A percentile compares a stretch with the other conserved stretches of the same genome.
Conservation (phyloP, 495 filamentous ascomycete genomes). For the Tuber brumale region DNA sequence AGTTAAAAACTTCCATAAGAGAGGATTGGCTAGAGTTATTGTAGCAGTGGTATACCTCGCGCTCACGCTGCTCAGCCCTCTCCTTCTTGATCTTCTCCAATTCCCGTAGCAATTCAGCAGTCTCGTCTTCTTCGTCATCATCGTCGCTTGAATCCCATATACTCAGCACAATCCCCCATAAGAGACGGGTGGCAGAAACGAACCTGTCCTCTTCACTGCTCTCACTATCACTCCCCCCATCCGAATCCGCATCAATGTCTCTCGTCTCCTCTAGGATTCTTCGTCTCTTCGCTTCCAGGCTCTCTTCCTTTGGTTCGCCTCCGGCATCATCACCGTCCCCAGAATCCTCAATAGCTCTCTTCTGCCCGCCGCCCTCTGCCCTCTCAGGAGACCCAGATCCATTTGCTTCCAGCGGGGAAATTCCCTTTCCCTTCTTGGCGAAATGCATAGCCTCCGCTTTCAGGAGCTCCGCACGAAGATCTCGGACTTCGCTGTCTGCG, state of each 20-base stretch:
- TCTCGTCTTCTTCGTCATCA: slow-evolving; percentile 81
- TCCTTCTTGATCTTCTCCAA: slow-evolving; percentile 92
- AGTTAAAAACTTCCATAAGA: slow-evolving; percentile 8
- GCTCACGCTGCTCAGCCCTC: slow-evolving; percentile 73
- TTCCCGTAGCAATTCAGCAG: slow-evolving; percentile 81
- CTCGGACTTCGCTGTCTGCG: slow-evolving; percentile 63
- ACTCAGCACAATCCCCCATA: slow-evolving; percentile 1
- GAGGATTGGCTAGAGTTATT: not conserved
- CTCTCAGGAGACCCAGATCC: slow-evolving; percentile 14
- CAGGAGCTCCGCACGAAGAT: slow-evolving; percentile 85
- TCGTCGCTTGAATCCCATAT: slow-evolving; percentile 41
- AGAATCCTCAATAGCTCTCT: slow-evolving; percentile 59
- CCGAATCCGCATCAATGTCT: slow-evolving; percentile 86
- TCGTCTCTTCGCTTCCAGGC: slow-evolving; percentile 74
- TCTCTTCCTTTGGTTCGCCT: slow-evolving; percentile 55
- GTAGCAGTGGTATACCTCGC: slow-evolving; percentile 54
- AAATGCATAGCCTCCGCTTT: slow-evolving; percentile 81
- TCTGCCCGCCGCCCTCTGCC: slow-evolving; percentile 45
- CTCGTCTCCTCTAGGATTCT: slow-evolving; percentile 81
- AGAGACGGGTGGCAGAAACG: slow-evolving; percentile 10
- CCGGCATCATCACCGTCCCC: slow-evolving; percentile 31
- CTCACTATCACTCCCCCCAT: slow-evolving; percentile 57
- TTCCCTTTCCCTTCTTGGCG: slow-evolving; percentile 67
- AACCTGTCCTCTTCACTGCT: slow-evolving; percentile 66
- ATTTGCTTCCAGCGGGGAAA: slow-evolving; percentile 29